Conservation (phyloP, 2,329 filamentous ascomycete genomes). For the Nemania serpens region DNA sequence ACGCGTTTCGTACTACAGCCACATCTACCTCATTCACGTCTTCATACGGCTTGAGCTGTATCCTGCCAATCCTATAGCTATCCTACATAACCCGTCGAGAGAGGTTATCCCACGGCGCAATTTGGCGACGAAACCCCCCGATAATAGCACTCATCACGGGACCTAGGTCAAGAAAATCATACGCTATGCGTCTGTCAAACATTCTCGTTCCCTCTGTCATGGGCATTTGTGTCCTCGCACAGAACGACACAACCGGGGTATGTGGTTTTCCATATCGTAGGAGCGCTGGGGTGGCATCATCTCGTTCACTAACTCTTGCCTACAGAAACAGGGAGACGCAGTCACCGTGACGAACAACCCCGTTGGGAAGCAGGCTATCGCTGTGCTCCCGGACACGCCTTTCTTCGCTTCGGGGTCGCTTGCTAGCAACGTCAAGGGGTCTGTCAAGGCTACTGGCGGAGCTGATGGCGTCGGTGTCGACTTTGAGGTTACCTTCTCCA, state of each 20-base stretch:
- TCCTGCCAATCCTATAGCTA: background rate
- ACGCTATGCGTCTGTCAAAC: slow-evolving; percentile 37
- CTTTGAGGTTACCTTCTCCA: slow-evolving; percentile 60
- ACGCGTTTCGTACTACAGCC: background rate
- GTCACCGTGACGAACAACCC: slow-evolving; percentile 61
- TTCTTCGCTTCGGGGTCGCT: slow-evolving; percentile 55
- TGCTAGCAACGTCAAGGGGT: slow-evolving; percentile 60
- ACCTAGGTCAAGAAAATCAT: background rate
- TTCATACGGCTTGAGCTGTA: background rate
- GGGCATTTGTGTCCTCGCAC: slow-evolving; percentile 35
- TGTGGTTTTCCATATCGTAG: slow-evolving; percentile 12
- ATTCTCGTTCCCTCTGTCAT: slow-evolving; percentile 35
- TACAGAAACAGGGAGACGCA: slow-evolving; percentile 53
- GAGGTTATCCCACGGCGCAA: background rate
- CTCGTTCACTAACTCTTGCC: slow-evolving; percentile 24
- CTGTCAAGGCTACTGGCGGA: slow-evolving; percentile 51
- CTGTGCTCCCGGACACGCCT: slow-evolving; percentile 57
- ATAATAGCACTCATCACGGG: background rate
- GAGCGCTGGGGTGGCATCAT: background rate
- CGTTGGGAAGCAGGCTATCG: slow-evolving; percentile 56
- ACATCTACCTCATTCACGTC: background rate
- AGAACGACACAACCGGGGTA: slow-evolving; percentile 37
- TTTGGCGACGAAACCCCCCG: background rate
- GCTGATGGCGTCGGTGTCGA: slow-evolving; percentile 59
- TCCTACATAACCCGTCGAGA: background rate